A percentile compares a stretch with the other conserved stretches of the same genome.
Conservation (phyloP, 805 yeast species). For the Candida ortonii region DNA sequence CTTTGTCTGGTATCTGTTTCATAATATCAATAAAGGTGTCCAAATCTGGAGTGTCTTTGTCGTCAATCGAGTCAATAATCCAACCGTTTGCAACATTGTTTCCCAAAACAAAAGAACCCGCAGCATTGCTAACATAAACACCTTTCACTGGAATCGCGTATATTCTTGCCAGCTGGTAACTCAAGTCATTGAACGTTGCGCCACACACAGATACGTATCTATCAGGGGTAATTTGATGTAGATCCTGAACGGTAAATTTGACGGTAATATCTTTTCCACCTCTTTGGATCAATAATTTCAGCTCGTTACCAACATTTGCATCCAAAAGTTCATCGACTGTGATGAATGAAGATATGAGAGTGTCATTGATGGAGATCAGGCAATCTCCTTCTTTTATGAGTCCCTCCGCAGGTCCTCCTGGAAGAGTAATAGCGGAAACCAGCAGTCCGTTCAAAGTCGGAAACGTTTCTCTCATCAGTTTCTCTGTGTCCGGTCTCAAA, state of each 20-base stretch:
- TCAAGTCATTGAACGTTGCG: conserved; percentile 78
- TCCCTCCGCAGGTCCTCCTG: conserved; percentile 80
- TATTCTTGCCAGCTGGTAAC: conserved; percentile 85
- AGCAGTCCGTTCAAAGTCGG: conserved; percentile 77
- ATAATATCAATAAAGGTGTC: conserved; percentile 76
- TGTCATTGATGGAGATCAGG: conserved; percentile 67
- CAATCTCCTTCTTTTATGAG: conserved; percentile 82
- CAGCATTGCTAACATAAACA: conserved; percentile 72
- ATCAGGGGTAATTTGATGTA: conserved; percentile 80
- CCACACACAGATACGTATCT: conserved; percentile 81
- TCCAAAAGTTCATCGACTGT: conserved; percentile 84
- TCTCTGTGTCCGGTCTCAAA: conserved; percentile 69
- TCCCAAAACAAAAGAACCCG: conserved; percentile 69
- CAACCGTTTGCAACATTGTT: conserved; percentile 66
- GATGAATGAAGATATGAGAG: conserved; percentile 63
- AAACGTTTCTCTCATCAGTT: conserved; percentile 59
- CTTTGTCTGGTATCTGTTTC: conserved; percentile 71
- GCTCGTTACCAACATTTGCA: conserved; percentile 55
- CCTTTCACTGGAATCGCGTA: conserved; percentile 84
- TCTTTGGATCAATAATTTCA: conserved; percentile 64
- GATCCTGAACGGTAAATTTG: conserved; percentile 60
- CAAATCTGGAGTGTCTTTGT: conserved; percentile 67
- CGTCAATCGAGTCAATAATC: conserved; percentile 77
- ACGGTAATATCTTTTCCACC: conserved; percentile 61
- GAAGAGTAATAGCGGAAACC: conserved; percentile 78